Evolutionary conservation across 2,329 filamentous ascomycete genomes (phyloP).

Genomic region (Sporothrix curviconia): DNA sequence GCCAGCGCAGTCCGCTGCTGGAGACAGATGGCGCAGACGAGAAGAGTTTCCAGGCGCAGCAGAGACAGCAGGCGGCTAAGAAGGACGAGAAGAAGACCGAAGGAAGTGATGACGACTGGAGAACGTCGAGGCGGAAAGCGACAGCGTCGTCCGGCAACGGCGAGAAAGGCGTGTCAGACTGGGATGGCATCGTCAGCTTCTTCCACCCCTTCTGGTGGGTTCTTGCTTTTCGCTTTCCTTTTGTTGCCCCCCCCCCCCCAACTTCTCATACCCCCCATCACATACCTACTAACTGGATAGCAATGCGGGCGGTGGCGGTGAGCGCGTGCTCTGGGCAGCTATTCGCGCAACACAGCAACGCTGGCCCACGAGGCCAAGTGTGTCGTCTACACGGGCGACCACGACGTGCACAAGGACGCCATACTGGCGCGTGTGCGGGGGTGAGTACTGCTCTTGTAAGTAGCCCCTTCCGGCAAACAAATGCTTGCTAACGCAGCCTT

Average conservation of each 20-base stretch:
- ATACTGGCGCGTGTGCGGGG: slow-evolving; percentile 74
- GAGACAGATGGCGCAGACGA: too few species aligned
- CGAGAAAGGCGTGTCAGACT: slow-evolving; percentile 49
- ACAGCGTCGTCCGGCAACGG: slow-evolving; percentile 31
- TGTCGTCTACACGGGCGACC: slow-evolving; percentile 91
- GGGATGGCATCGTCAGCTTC: slow-evolving; percentile 85
- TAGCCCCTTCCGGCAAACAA: too few species aligned
- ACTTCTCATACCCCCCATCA: too few species aligned
- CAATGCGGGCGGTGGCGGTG: slow-evolving; percentile 92
- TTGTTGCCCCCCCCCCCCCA: too few species aligned
- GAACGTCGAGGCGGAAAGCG: slow-evolving; percentile 51
- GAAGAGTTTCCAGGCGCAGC: slow-evolving; percentile 30
- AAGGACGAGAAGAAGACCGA: slow-evolving; percentile 25
- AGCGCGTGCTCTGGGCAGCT: slow-evolving; percentile 93
- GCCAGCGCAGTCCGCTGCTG: too few species aligned
- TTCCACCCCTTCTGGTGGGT: slow-evolving; percentile 93
- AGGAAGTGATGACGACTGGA: slow-evolving; percentile 58
- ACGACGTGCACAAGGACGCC: slow-evolving; percentile 72
- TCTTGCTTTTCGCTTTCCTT: neutral
- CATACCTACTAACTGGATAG: slow-evolving; percentile 35
- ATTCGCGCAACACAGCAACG: slow-evolving; percentile 82
- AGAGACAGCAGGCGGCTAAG: slow-evolving; percentile 6
- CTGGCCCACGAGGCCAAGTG: slow-evolving; percentile 85
- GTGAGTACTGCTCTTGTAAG: too few species aligned
- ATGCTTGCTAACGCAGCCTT: neutral